Conservation (phyloP, 108 stramenopile species). For the Mediolabrus comicus region DNA sequence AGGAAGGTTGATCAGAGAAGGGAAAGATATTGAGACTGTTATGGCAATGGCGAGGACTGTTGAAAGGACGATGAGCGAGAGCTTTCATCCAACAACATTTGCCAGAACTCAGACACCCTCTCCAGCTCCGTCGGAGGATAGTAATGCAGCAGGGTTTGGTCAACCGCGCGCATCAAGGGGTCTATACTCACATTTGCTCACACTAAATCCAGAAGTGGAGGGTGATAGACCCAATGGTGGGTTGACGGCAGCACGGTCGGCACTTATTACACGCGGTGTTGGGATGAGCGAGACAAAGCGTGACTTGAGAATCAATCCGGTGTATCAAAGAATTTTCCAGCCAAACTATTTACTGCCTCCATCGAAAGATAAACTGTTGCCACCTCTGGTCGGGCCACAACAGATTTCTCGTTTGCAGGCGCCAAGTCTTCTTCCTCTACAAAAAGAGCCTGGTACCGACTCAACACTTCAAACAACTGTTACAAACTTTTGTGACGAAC, state of each 20-base stretch:
- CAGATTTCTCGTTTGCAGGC: slow-evolving; percentile 18
- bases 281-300: slow-evolving; percentile 36
- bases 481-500: slow-evolving; percentile 1
- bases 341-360: slow-evolving; percentile 11
- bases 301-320: slow-evolving; percentile 33
- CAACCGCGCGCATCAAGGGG: slow-evolving; percentile 36
- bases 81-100: slow-evolving; percentile 1
- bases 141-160: slow-evolving; percentile 30
- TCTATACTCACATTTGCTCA: slow-evolving; percentile 49
- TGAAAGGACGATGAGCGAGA: slow-evolving; percentile 8
- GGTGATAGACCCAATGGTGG: slow-evolving; percentile 49
- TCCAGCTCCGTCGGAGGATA: slow-evolving; percentile 25
- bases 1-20: slow-evolving; percentile 29
- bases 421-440: neutral
- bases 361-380: slow-evolving; percentile 5
- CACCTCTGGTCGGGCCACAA: slow-evolving; percentile 17
- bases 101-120: slow-evolving; percentile 3
- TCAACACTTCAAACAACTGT: slow-evolving; percentile 18
- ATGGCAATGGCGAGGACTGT: slow-evolving; percentile 5
- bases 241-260: slow-evolving; percentile 51
- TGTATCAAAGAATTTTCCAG: slow-evolving; percentile 39
- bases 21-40: slow-evolving; percentile 15
- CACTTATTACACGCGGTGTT: slow-evolving; percentile 62
- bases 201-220: slow-evolving; percentile 59
- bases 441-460: neutral